These are phyloP conservation scores for Thymus mandschuricus DNA, from an alignment of 257 asterid species.

Conservation along the genomic window DNA sequence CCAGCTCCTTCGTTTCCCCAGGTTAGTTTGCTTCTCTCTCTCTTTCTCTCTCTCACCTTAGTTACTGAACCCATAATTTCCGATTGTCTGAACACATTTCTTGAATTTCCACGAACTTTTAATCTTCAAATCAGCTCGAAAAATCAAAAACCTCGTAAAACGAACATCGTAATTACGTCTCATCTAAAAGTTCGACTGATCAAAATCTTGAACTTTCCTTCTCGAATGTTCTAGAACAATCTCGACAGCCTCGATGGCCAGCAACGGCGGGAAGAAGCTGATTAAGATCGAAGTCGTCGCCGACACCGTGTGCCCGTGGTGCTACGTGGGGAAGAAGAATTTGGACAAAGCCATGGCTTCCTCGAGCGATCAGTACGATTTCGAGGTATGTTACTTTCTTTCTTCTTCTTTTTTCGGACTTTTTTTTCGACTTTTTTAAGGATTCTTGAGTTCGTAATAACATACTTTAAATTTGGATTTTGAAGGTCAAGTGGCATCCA, in stretches of 20 bases:
- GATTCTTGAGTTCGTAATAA: background rate
- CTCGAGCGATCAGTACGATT: constrained; percentile 50
- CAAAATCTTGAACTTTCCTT: background rate
- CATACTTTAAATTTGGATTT: too few relatives aligned
- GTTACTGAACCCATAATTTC: too few relatives aligned
- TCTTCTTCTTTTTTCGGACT: too few relatives aligned
- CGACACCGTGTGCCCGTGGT: constrained; percentile 94
- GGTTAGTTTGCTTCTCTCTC: too few relatives aligned
- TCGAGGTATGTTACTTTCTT: constrained; percentile 28
- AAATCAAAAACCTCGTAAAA: too few relatives aligned
- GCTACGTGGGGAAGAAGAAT: constrained; percentile 81
- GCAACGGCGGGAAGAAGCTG: constrained; percentile 54
- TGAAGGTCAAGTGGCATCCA: constrained; percentile 44
- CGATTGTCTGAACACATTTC: too few relatives aligned
- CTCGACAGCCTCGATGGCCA: constrained; percentile 51
- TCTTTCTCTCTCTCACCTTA: too few relatives aligned
- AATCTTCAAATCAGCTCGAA: too few relatives aligned
- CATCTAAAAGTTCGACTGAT: too few relatives aligned
- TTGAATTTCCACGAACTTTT: too few relatives aligned
- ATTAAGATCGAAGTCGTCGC: constrained; percentile 61
- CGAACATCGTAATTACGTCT: too few relatives aligned
- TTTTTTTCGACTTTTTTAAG: background rate
- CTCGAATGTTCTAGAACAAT: constrained; percentile 35
- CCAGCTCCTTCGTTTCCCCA: too few relatives aligned
- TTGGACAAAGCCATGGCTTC: constrained; percentile 78